These are phyloP conservation scores for Scleroderma citrinum DNA, from an alignment of 768 basidiomycete species.

Conservation along the genomic window DNA sequence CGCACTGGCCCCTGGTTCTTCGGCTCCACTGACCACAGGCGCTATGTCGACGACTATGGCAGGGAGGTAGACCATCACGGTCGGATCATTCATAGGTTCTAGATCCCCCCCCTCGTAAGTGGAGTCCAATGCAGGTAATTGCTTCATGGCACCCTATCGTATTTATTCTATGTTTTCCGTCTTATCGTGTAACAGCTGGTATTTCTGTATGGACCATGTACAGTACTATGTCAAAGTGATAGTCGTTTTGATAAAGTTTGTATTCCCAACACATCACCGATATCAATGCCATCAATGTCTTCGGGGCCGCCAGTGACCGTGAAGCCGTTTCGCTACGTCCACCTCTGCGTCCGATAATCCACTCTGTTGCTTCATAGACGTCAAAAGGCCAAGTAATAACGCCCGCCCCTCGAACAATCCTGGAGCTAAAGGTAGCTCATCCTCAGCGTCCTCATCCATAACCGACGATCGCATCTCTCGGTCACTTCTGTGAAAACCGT, in stretches of 20 bases:
- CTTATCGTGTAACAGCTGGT: background rate
- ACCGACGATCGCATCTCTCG: too few relatives aligned
- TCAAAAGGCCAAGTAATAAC: slow-evolving; percentile 38
- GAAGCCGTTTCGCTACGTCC: slow-evolving; percentile 53
- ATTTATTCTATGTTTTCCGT: background rate
- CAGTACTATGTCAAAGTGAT: background rate
- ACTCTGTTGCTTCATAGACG: slow-evolving; percentile 6
- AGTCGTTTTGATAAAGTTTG: background rate
- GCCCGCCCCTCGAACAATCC: slow-evolving; percentile 50
- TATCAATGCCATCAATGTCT: slow-evolving; percentile 17
- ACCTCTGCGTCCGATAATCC: slow-evolving; percentile 45
- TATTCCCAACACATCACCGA: too few relatives aligned
- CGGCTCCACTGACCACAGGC: slow-evolving; percentile 13
- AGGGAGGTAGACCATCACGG: slow-evolving; percentile 13
- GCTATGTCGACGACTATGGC: slow-evolving; percentile 20
- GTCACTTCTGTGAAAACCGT: background rate
- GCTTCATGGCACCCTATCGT: background rate
- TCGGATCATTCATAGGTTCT: slow-evolving; percentile 1
- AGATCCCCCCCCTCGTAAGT: background rate
- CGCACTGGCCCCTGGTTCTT: slow-evolving; percentile 19
- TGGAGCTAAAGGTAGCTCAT: slow-evolving; percentile 2
- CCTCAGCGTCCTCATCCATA: background rate
- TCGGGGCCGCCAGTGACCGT: slow-evolving; percentile 63
- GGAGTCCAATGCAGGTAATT: background rate
- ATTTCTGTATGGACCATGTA: too few relatives aligned